These are phyloP conservation scores for Hypoxylon perforatum DNA, from an alignment of 495 filamentous ascomycete genomes.

Conservation along the genomic window DNA sequence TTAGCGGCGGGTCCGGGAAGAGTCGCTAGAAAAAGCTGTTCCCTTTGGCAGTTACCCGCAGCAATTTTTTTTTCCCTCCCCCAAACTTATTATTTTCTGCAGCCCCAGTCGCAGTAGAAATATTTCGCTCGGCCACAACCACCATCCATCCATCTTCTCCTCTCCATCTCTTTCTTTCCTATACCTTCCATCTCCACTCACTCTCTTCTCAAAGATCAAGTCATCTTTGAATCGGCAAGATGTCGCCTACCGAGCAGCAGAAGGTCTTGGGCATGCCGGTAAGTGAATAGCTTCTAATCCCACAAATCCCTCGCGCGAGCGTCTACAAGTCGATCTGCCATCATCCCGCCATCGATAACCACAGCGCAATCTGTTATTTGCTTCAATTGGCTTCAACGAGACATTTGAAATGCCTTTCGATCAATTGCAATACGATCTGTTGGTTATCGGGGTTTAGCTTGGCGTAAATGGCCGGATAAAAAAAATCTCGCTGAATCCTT, in stretches of 20 bases:
- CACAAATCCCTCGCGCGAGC: constrained; percentile 49
- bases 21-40: constrained; percentile 52
- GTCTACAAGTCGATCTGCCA: constrained; percentile 52
- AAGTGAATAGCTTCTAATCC: constrained; percentile 50
- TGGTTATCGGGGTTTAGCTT: constrained; percentile 25
- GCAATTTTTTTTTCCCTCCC: constrained; percentile 59
- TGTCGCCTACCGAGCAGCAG: constrained; percentile 60
- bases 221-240: constrained; percentile 65
- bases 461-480: constrained; percentile 27
- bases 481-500: constrained; percentile 43
- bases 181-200: constrained; percentile 57
- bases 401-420: constrained; percentile 31
- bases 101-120: constrained; percentile 47
- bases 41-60: constrained; percentile 46
- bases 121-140: constrained; percentile 40
- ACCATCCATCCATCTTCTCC: constrained; percentile 47
- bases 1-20: constrained; percentile 48
- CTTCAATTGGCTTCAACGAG: constrained; percentile 45
- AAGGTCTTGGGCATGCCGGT: constrained; percentile 90
- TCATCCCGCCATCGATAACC: constrained; percentile 24
- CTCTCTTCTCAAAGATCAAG: constrained; percentile 56
- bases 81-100: constrained; percentile 46
- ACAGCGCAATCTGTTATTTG: constrained; percentile 35
- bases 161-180: constrained; percentile 49
- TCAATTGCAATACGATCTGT: constrained; percentile 34